Conservation (phyloP, 768 basidiomycete species). For the Ephemerocybe angulata region DNA sequence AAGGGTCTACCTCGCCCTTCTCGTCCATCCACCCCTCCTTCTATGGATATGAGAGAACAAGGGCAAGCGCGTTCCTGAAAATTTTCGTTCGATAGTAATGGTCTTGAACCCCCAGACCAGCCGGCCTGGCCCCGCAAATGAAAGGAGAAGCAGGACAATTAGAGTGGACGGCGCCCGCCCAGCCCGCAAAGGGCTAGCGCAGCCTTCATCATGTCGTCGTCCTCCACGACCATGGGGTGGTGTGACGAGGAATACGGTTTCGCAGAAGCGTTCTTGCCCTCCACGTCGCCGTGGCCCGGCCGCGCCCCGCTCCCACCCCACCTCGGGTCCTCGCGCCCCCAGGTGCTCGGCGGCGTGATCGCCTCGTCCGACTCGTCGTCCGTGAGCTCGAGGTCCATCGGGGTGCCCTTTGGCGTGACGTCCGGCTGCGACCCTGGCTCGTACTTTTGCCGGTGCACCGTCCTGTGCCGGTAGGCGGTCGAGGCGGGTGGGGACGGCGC, state of each 20-base stretch:
- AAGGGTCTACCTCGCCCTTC: neutral
- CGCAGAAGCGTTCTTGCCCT: neutral
- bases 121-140: neutral
- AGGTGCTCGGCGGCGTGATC: slow-evolving; percentile 58
- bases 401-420: slow-evolving; percentile 11
- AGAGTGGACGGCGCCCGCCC: slow-evolving; percentile 25
- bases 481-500: slow-evolving; percentile 8
- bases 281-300: slow-evolving; percentile 16
- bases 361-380: slow-evolving; percentile 65
- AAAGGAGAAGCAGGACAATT: neutral
- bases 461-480: slow-evolving; percentile 8
- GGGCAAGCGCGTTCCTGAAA: neutral
- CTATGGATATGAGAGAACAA: neutral
- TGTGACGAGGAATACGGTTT: slow-evolving; percentile 14
- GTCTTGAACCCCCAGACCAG: neutral
- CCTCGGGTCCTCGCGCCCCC: slow-evolving; percentile 37
- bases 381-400: slow-evolving; percentile 42
- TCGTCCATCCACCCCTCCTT: neutral
- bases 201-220: slow-evolving; percentile 69
- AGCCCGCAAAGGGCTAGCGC: slow-evolving; percentile 65
- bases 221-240: slow-evolving; percentile 30
- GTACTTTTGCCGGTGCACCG: slow-evolving; percentile 9
- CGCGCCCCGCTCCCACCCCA: slow-evolving; percentile 33
- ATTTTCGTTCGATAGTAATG: neutral
- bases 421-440: slow-evolving; percentile 7